These are phyloP conservation scores for Populus hybrid DNA, from an alignment of 441 rosid genomes.

Conservation along the genomic window DNA sequence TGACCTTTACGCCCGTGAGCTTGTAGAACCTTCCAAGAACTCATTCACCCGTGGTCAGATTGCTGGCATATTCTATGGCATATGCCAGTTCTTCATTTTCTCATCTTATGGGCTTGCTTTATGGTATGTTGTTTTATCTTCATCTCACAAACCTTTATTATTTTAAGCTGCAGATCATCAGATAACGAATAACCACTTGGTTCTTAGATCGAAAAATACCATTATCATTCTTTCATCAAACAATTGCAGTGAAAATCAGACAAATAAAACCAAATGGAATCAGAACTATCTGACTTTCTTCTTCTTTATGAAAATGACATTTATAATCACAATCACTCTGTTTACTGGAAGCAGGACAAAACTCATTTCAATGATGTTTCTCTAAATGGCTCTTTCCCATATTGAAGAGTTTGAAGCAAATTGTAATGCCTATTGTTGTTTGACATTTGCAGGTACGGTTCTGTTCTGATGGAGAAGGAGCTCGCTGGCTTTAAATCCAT, in stretches of 20 bases:
- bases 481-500: slow-evolving; percentile 72
- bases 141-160: background rate
- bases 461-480: slow-evolving; percentile 84
- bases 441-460: slow-evolving; percentile 69
- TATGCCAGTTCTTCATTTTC: slow-evolving; percentile 95
- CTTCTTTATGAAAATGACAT: background rate
- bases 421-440: slow-evolving; percentile 1
- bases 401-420: slow-evolving; percentile 3
- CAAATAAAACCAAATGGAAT: background rate
- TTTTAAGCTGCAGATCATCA: background rate
- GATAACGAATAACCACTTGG: background rate
- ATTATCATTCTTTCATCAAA: background rate
- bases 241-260: background rate
- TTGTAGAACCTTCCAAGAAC: slow-evolving; percentile 66
- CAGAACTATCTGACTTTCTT: no score
- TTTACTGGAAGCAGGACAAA: background rate
- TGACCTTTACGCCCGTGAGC: slow-evolving; percentile 69
- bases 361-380: background rate
- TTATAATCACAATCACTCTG: background rate
- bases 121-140: slow-evolving; percentile 50
- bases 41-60: slow-evolving; percentile 83
- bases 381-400: background rate
- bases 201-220: background rate
- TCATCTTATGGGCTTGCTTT: slow-evolving; percentile 91
- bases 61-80: slow-evolving; percentile 82